Base-by-base conservation (phyloP, 768 basidiomycete species). In the Kwoniella dejecticola region DNA sequence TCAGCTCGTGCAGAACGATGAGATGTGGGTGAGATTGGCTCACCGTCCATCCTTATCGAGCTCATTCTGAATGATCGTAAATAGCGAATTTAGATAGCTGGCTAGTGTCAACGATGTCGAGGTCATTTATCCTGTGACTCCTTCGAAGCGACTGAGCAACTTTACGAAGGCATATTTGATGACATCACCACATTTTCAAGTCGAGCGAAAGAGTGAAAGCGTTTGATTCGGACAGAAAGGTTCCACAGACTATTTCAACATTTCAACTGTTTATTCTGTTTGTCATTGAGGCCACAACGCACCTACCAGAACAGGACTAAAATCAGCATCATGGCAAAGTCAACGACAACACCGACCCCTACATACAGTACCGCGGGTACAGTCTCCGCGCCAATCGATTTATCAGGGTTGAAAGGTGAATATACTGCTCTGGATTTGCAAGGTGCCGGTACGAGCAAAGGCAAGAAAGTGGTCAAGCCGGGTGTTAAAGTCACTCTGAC, bases 401-500 rank as follows among this genome's bases (percentile, higher is more conserved):
- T 76, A 24, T 53, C 64, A n/a, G 47, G 54, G 31, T 31, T 63
- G n/a, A 64, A 67, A 54, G 71, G 74, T n/a, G 74, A 73, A 48
- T 60, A 69, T 47, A 41, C 60, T 2, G 36, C 67, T 1, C 60
- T 76, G 40, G 40, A 66, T 13, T 40, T 73, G 7, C 57, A 57
- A 60, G 52, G n/a, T 19, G 57, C 52, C 8, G 27, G n/a, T n/a
- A n/a, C n/a, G n/a, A n/a, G 41, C 23, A 64, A 63, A 52, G 42
- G 62, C 11, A 74, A 69, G 54, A 74, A 70, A 55, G 53, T 52
- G 13, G 63, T 74, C 27, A 64, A 64, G 45, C 75, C 75, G 5
- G 68, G 71, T 47, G 67, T 67, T 26, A 76, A 76, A 52, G 73
- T 72, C 15, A 78, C 77, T 3, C 55, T 76, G 60, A 78, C 77